phyloP scores from a whole-genome alignment of 2,329 filamentous ascomycete species.

The Geosmithia flava region DNA sequence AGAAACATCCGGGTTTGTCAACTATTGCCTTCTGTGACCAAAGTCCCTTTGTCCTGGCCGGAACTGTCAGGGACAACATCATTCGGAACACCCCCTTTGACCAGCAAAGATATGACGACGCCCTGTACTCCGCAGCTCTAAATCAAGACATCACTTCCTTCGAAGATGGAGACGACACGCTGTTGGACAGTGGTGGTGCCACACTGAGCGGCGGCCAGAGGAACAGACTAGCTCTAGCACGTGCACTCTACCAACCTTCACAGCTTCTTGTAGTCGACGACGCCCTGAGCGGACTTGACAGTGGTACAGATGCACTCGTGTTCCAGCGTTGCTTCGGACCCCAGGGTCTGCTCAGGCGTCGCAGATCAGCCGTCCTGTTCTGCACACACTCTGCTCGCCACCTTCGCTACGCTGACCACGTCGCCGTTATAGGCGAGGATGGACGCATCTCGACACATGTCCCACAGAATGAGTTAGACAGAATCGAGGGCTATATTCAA shows the following conservation, averaged over 20 bases:
- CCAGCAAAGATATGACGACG: conserved; percentile 16
- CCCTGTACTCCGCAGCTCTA: conserved; percentile 20
- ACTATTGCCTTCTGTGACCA: conserved; percentile 19
- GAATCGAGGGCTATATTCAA: too few species aligned
- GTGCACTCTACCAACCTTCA: conserved; percentile 26
- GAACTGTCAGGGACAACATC: conserved; percentile 23
- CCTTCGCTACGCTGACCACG: conserved; percentile 26
- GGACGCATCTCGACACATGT: conserved; percentile 11
- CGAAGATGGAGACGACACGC: conserved; percentile 20
- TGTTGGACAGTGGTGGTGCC: conserved; percentile 26
- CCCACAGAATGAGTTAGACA: too few species aligned
- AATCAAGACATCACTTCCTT: conserved; percentile 16
- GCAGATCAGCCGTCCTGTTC: conserved; percentile 27
- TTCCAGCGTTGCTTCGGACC: conserved; percentile 28
- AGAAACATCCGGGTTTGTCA: conserved; percentile 3
- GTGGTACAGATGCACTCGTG: conserved; percentile 27
- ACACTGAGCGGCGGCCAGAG: conserved; percentile 28
- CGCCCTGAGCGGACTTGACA: conserved; percentile 28
- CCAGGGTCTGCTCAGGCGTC: conserved; percentile 22
- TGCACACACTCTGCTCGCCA: conserved; percentile 18
- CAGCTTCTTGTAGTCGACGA: conserved; percentile 32
- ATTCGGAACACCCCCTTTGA: conserved; percentile 19
- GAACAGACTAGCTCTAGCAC: conserved; percentile 23
- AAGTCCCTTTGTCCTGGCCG: conserved; percentile 18
- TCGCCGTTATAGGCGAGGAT: conserved; percentile 29